Conservation (phyloP, 2,329 filamentous ascomycete species). For the Periconia sp. region DNA sequence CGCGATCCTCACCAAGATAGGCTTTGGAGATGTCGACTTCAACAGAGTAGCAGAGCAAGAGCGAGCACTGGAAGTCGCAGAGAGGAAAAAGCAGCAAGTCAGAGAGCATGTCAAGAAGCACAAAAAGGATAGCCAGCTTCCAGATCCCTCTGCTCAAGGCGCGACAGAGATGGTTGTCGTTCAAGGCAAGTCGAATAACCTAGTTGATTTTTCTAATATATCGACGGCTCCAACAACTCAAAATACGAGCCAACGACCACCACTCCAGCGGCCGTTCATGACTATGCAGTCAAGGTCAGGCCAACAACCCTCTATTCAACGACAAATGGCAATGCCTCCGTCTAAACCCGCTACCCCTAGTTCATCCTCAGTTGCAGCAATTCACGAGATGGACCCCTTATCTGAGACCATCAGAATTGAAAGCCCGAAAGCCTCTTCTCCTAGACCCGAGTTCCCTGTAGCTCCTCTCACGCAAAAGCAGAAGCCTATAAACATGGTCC, state of each 20-base stretch:
- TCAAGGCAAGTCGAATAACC: conserved; percentile 8
- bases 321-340: conserved; percentile 10
- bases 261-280: conserved; percentile 11
- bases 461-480: conserved; percentile 11
- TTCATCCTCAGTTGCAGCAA: not conserved
- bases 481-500: conserved; percentile 21
- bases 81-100: conserved; percentile 44
- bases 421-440: not conserved
- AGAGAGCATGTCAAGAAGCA: conserved; percentile 27
- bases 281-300: conserved; percentile 12
- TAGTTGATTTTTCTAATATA: conserved; percentile 13
- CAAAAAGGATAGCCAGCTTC: conserved; percentile 16
- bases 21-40: conserved; percentile 57
- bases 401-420: conserved; percentile 7
- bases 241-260: not conserved
- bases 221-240: not conserved
- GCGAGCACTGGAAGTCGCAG: conserved; percentile 33
- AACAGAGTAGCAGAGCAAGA: conserved; percentile 51
- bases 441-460: conserved; percentile 8
- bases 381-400: conserved; percentile 13
- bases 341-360: not conserved
- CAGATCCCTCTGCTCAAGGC: conserved; percentile 15
- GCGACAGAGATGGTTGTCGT: conserved; percentile 22
- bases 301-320: conserved; percentile 17
- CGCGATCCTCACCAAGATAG: conserved; percentile 53